phyloP scores from a whole-genome alignment of 1,139 yeast genomes.

The Taphrina wiesneri region DNA sequence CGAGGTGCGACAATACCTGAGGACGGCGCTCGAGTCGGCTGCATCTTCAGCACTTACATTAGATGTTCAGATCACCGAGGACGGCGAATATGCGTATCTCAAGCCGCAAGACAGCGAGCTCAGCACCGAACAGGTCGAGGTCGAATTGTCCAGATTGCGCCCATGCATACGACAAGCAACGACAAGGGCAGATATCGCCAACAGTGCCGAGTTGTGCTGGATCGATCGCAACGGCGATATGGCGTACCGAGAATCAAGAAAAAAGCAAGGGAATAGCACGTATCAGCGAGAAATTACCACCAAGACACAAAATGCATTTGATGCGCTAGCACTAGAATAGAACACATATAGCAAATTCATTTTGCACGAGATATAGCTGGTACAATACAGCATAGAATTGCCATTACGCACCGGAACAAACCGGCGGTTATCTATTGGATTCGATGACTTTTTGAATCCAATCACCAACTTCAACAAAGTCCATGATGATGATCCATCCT shows the following conservation, averaged over 20 bases:
- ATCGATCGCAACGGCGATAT: slow-evolving; percentile 37
- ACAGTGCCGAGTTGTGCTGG: slow-evolving; percentile 39
- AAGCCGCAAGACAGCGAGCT: slow-evolving; percentile 31
- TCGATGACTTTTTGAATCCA: slow-evolving; percentile 5
- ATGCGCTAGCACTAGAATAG: slow-evolving; percentile 12
- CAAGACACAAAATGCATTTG: slow-evolving; percentile 13
- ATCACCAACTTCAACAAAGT: background rate
- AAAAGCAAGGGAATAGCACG: background rate
- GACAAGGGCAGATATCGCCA: slow-evolving; percentile 33
- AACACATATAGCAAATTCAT: background rate
- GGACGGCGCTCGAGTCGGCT: slow-evolving; percentile 1
- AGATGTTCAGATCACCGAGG: slow-evolving; percentile 36
- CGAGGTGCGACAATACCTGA: slow-evolving; percentile 21
- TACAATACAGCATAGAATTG: background rate
- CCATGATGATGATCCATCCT: slow-evolving; percentile 10
- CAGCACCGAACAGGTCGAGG: slow-evolving; percentile 36
- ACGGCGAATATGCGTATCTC: slow-evolving; percentile 38
- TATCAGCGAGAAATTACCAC: background rate
- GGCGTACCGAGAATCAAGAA: slow-evolving; percentile 37
- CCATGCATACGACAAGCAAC: slow-evolving; percentile 33
- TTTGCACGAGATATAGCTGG: no score
- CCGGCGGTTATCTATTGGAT: background rate
- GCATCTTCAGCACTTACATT: slow-evolving; percentile 28
- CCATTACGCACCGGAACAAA: background rate
- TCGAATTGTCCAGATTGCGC: slow-evolving; percentile 35